These are phyloP conservation scores for Boechera retrofracta DNA, from an alignment of 345 rosid genomes.

Conservation along the genomic window DNA sequence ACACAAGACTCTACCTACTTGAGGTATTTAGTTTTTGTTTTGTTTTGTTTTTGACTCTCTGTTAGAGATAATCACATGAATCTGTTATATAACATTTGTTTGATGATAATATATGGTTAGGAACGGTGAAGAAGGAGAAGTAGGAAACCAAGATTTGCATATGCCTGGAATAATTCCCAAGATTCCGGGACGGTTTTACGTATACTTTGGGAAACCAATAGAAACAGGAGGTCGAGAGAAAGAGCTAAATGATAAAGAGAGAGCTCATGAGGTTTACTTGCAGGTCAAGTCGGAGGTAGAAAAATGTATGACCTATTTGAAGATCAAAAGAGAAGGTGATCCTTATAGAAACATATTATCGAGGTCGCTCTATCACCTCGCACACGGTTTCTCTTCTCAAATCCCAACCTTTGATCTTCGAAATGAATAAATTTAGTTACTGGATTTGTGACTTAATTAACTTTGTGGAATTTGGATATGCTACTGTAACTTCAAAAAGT, in stretches of 20 bases:
- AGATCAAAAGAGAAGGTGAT: conserved; percentile 61
- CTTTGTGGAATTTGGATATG: background rate
- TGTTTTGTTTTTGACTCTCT: background rate
- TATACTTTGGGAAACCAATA: conserved; percentile 73
- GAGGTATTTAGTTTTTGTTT: conserved; percentile 48
- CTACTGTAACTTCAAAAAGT: background rate
- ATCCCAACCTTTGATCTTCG: conserved; percentile 66
- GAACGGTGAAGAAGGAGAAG: conserved; percentile 18
- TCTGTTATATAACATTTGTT: background rate
- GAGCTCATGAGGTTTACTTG: conserved; percentile 57
- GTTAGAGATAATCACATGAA: background rate
- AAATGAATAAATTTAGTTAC: conserved; percentile 14
- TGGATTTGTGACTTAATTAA: background rate
- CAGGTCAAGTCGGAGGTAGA: conserved; percentile 67
- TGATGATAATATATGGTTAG: conserved; percentile 24
- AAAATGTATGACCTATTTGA: conserved; percentile 53
- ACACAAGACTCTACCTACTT: conserved; percentile 46
- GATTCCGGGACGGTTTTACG: conserved; percentile 72
- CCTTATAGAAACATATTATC: conserved; percentile 61
- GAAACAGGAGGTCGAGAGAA: conserved; percentile 63
- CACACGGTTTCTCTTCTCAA: conserved; percentile 53
- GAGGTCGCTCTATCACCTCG: conserved; percentile 49
- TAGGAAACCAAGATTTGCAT: conserved; percentile 7
- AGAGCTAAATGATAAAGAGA: conserved; percentile 55
- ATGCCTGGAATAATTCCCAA: conserved; percentile 50